These are phyloP conservation scores for Epichloe sibirici DNA, from an alignment of 2,329 filamentous ascomycete genomes.

Conservation along the genomic window DNA sequence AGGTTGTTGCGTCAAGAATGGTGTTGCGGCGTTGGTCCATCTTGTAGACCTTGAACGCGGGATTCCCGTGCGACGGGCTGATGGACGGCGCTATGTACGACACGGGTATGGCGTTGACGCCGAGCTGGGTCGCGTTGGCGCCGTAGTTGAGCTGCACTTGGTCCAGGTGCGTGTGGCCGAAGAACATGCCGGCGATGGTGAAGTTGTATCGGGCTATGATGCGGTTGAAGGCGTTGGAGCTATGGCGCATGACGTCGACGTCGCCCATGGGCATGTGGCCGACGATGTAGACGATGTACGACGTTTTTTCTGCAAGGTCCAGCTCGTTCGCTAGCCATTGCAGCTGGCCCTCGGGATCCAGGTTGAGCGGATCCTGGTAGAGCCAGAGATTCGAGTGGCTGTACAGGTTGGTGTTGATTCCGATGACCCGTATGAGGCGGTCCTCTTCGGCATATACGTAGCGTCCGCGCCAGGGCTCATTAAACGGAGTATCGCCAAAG, in stretches of 20 bases:
- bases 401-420: conserved; percentile 44
- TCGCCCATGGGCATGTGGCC: conserved; percentile 43
- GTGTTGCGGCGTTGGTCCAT: conserved; percentile 43
- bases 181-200: conserved; percentile 44
- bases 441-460: neutral
- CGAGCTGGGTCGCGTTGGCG: conserved; percentile 28
- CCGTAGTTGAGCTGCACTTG: conserved; percentile 43
- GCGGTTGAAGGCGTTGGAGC: conserved; percentile 37
- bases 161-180: conserved; percentile 43
- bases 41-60: conserved; percentile 44
- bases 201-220: conserved; percentile 38
- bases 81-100: conserved; percentile 42
- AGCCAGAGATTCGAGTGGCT: conserved; percentile 43
- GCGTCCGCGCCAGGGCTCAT: neutral
- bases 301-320: conserved; percentile 34
- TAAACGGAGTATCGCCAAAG: too few species aligned
- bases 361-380: conserved; percentile 12
- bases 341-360: conserved; percentile 1
- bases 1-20: neutral
- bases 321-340: conserved; percentile 16
- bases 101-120: conserved; percentile 31
- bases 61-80: conserved; percentile 40
- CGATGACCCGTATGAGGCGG: conserved; percentile 40
- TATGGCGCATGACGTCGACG: conserved; percentile 37
- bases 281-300: conserved; percentile 42